Evolutionary conservation across 345 rosid species (phyloP), one percentile per base, ranked within the genome.

Genomic region (Ceriops decandra): DNA sequence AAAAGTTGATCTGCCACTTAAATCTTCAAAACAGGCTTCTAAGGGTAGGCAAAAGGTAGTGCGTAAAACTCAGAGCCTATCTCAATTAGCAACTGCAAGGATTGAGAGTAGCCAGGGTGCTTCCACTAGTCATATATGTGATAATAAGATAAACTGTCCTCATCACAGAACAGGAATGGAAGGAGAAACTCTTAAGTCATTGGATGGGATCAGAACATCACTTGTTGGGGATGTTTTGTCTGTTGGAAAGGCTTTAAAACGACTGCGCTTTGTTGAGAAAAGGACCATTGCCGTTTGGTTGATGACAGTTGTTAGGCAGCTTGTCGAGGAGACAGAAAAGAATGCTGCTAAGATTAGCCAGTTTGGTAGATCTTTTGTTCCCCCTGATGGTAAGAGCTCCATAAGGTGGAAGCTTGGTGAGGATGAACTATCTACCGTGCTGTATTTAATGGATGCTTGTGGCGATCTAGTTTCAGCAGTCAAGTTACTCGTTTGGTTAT

Each of bases 91-190:
- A 63, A 86, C 96, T 82, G 87, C 92, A 77, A 85, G 99, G 79
- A 91, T 95, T 75, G 98, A 95, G 79, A 90, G 90, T 82, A 95
- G 98, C 83, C 98, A 86, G 79, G 99, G 98, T 59, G 96, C 96
- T 66, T 91, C 99, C 46, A 87, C 98, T 13, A 95, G 99, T 76
- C 99, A 91, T 72, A 83, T 90, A 33, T 76, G 80, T 28, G 95
- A 90, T 72, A 90, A 68, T 60, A 95, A 86, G 83, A 82, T 82
- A 65, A 81, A 63, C 80, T 77, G 81, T 20, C 90, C 93, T 76
- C 96, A 90, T 75, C 96, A 91, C 52, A 64, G 85, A 76, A 79
- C 78, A 68, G 87, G 82, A 67, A 58, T 58, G 63, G 97, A 93
- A 68, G 89, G 85, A 71, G 97, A 89, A 67, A 69, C 78, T 26